These are phyloP conservation scores for Myriosclerotinia duriaeana DNA, from an alignment of 2,329 filamentous ascomycete genomes.

Conservation along the genomic window DNA sequence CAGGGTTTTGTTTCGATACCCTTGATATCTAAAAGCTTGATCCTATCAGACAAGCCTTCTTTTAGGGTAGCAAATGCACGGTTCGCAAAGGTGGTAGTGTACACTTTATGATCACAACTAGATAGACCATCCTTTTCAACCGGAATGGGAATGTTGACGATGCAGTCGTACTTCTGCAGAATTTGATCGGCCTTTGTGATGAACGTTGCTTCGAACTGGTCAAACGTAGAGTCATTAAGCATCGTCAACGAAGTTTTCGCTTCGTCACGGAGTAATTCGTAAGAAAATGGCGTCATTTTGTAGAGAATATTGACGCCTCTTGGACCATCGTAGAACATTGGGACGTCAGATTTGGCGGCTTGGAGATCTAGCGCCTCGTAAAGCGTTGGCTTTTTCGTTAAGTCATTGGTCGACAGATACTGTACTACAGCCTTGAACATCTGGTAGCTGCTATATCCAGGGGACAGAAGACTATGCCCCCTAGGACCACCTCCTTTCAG, in stretches of 20 bases:
- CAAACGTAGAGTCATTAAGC: conserved; percentile 68
- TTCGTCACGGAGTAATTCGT: conserved; percentile 68
- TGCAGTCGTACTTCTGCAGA: conserved; percentile 56
- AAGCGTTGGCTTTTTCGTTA: conserved; percentile 64
- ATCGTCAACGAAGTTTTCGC: conserved; percentile 72
- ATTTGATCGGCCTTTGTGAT: conserved; percentile 61
- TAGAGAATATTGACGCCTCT: conserved; percentile 79
- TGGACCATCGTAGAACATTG: conserved; percentile 75
- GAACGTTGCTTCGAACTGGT: conserved; percentile 85
- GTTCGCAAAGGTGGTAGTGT: conserved; percentile 45
- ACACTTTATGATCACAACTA: conserved; percentile 37
- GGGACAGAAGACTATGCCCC: conserved; percentile 69
- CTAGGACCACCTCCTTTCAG: conserved; percentile 74
- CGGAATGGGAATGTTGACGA: conserved; percentile 39
- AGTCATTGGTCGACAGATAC: conserved; percentile 72
- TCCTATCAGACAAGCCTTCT: conserved; percentile 73
- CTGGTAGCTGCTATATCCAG: conserved; percentile 84
- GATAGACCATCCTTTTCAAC: conserved; percentile 6
- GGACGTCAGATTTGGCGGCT: conserved; percentile 50
- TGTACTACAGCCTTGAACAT: conserved; percentile 94
- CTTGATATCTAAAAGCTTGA: conserved; percentile 64
- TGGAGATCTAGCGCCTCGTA: conserved; percentile 47
- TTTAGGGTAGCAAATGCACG: conserved; percentile 65
- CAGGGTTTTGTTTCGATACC: conserved; percentile 46
- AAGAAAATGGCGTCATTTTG: conserved; percentile 89